Conservation (phyloP, 768 basidiomycete species). For the Guyanaporus albipodus region DNA sequence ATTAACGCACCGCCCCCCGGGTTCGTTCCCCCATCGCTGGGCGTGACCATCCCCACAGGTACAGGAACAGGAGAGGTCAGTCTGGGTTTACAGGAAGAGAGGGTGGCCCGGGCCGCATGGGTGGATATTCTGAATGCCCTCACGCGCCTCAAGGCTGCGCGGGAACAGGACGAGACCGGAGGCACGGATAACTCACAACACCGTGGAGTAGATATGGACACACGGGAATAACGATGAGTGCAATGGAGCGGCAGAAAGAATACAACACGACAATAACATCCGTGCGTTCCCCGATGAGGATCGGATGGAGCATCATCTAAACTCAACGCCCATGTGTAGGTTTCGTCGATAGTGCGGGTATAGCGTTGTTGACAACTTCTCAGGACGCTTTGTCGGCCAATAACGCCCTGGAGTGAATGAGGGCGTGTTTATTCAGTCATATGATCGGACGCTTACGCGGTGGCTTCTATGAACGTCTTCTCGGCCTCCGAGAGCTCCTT, state of each 20-base stretch:
- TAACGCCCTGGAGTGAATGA: constrained; percentile 19
- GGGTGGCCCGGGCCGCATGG: constrained; percentile 77
- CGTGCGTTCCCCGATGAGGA: constrained; percentile 19
- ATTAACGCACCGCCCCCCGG: constrained; percentile 73
- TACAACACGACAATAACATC: constrained; percentile 10
- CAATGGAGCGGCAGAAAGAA: constrained; percentile 4
- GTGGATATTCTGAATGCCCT: constrained; percentile 67
- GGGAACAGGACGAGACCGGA: constrained; percentile 22
- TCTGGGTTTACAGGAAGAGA: constrained; percentile 73
- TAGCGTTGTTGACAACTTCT: constrained; percentile 17
- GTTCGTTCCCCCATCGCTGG: constrained; percentile 74
- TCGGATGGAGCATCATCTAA: not conserved
- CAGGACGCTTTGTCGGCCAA: constrained; percentile 12
- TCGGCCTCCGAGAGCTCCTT: constrained; percentile 54
- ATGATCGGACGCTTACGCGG: constrained; percentile 34
- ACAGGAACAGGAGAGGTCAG: constrained; percentile 32
- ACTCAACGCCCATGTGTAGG: not conserved
- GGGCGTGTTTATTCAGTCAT: constrained; percentile 2
- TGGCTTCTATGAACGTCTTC: constrained; percentile 50
- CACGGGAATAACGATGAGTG: constrained; percentile 15
- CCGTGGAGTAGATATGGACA: constrained; percentile 16
- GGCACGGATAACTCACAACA: constrained; percentile 7
- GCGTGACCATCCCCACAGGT: constrained; percentile 61
- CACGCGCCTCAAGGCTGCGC: constrained; percentile 52
- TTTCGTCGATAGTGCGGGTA: constrained; percentile 16